Conservation (phyloP, 2,329 filamentous ascomycete species). For the Sporothrix globosa region DNA sequence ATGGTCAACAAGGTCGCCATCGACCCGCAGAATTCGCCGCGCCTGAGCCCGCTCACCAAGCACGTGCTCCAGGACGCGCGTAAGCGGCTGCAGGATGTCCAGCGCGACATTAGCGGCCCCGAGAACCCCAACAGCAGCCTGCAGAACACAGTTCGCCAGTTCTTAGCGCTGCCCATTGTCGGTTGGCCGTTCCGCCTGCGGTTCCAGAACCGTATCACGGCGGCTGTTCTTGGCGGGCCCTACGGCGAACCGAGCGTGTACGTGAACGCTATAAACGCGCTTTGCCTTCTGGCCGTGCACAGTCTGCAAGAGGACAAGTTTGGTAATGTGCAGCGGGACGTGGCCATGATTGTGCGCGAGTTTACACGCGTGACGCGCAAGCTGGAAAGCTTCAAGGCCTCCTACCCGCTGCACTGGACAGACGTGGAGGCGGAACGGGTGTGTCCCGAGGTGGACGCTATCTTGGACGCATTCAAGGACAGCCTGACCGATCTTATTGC, state of each 20-base stretch:
- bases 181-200: conserved; percentile 72
- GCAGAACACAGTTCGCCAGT: conserved; percentile 51
- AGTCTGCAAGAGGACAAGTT: conserved; percentile 80
- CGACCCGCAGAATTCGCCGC: conserved; percentile 55
- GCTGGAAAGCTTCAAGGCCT: conserved; percentile 67
- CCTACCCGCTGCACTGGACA: conserved; percentile 73
- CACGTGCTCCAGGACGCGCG: conserved; percentile 54
- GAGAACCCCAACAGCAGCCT: conserved; percentile 55
- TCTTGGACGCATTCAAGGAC: conserved; percentile 66
- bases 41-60: conserved; percentile 56
- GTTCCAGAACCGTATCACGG: conserved; percentile 66
- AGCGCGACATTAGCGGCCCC: conserved; percentile 57
- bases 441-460: conserved; percentile 69
- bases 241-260: conserved; percentile 70
- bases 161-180: conserved; percentile 55
- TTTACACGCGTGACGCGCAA: conserved; percentile 70
- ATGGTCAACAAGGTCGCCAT: conserved; percentile 50
- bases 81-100: conserved; percentile 56
- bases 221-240: conserved; percentile 72
- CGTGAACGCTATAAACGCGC: conserved; percentile 69
- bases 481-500: conserved; percentile 67
- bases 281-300: conserved; percentile 69
- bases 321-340: conserved; percentile 82
- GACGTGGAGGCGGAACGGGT: conserved; percentile 64
- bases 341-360: conserved; percentile 72